phyloP scores from a whole-genome alignment of 2,329 filamentous ascomycete genomes.

The Neurospora sp. region DNA sequence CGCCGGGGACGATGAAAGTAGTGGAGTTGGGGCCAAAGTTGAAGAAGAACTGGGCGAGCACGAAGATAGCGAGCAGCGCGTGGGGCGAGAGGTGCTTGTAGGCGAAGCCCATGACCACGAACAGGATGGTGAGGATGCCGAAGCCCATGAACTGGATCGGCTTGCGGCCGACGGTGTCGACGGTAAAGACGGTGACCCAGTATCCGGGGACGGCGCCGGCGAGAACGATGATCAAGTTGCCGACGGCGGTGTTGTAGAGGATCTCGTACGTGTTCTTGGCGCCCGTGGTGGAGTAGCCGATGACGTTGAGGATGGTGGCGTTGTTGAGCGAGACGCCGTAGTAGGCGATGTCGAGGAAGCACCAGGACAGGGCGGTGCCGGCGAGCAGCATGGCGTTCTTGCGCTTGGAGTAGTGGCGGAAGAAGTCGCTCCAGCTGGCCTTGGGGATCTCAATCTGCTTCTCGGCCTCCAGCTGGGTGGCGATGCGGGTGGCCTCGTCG shows the following conservation, averaged over 20 bases:
- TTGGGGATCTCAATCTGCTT: conserved; percentile 53
- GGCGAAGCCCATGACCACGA: conserved; percentile 53
- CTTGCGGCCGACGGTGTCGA: conserved; percentile 68
- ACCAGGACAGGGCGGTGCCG: conserved; percentile 76
- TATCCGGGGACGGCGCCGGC: conserved; percentile 74
- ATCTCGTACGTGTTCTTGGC: conserved; percentile 52
- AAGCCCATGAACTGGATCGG: conserved; percentile 62
- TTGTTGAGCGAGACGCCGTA: conserved; percentile 69
- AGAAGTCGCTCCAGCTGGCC: conserved; percentile 64
- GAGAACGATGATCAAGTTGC: conserved; percentile 69
- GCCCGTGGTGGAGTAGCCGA: conserved; percentile 54
- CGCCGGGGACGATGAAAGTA: conserved; percentile 47
- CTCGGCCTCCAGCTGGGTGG: conserved; percentile 42
- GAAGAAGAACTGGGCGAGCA: conserved; percentile 49
- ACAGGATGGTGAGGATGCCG: conserved; percentile 48
- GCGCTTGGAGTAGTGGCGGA: conserved; percentile 57
- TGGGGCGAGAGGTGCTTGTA: conserved; percentile 42
- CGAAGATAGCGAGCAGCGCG: conserved; percentile 45
- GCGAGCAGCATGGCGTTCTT: conserved; percentile 56
- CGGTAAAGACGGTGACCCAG: conserved; percentile 62
- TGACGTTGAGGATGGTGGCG: conserved; percentile 57
- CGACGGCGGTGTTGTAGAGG: conserved; percentile 65
- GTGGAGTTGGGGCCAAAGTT: conserved; percentile 50
- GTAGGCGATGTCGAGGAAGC: conserved; percentile 54
- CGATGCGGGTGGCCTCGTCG: conserved; percentile 56